Base-by-base conservation (phyloP, 2,329 filamentous ascomycete genomes). In the Truncatella angustata region DNA sequence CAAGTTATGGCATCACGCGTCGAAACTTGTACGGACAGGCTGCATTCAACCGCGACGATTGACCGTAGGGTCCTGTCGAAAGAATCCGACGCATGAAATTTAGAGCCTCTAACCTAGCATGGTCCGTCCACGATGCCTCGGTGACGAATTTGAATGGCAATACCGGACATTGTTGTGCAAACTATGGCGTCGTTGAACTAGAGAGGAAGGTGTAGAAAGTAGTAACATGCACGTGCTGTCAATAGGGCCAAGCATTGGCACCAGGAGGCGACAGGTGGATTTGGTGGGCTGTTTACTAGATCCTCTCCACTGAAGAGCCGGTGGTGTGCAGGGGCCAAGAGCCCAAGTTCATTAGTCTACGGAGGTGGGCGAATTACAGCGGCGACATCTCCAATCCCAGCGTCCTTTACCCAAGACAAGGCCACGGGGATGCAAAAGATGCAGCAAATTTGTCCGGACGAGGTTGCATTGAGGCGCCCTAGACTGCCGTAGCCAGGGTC, bases 221-320 rank as follows among this genome's bases (percentile, higher is more conserved):
- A 11, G 10, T 5, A 23, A 32, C n/a, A 32, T 20, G 43, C 43
- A 46, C 43, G 43, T 46, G 43, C 34, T n/a, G 10, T 14, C 12
- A 12, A 3, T 10, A 20, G 1, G 11, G 43, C 43, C 43, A 46
- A 46, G 43, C 43, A 46, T 46, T 46, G 43, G 43, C 43, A 46
- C 10, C 14, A 18, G 20, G n/a, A 32, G 16, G 9, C n/a, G 28
- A 35, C 26, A 11, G 43, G 28, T 20, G 26, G 21, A n/a, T n/a
- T 18, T 26, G 40, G 40, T 44, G 40, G 40, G 24, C 23, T 18
- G 28, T n/a, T 34, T 20, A 23, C 24, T 24, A 16, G 28, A 46
- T 28, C 20, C 16, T 35, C 43, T 34, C 43, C 43, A 35, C 43
- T 6, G 24, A 44, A 28, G 10, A 21, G 14, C 14, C n/a, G 30